These are phyloP conservation scores for Penicillium bovifimosum DNA, from an alignment of 495 filamentous ascomycete species.

Conservation along the genomic window DNA sequence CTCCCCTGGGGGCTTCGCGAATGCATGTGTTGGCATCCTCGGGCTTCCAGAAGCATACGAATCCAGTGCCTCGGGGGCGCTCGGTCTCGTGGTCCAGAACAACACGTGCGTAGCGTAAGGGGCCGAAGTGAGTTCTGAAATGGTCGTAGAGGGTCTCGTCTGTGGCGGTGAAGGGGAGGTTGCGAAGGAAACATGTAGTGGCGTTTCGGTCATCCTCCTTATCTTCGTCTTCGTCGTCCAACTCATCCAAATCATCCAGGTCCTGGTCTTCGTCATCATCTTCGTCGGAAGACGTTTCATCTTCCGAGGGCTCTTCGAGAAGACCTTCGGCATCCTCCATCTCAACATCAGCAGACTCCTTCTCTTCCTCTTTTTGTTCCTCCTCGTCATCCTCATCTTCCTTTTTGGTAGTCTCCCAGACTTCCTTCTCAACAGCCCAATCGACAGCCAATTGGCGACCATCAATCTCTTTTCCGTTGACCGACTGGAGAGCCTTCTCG, in stretches of 20 bases:
- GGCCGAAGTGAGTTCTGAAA: slow-evolving; percentile 71
- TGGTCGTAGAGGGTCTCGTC: slow-evolving; percentile 77
- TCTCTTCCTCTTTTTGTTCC: slow-evolving; percentile 24
- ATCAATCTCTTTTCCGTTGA: slow-evolving; percentile 89
- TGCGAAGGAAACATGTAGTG: slow-evolving; percentile 85
- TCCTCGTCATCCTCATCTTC: slow-evolving; percentile 27
- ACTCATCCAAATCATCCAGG: slow-evolving; percentile 9
- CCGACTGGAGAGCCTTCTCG: slow-evolving; percentile 72
- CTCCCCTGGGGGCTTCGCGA: slow-evolving; percentile 58
- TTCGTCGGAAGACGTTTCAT: slow-evolving; percentile 20
- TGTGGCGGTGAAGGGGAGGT: slow-evolving; percentile 79
- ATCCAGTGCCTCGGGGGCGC: slow-evolving; percentile 84
- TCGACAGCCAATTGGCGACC: slow-evolving; percentile 85
- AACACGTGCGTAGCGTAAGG: slow-evolving; percentile 78
- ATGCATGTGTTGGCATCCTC: slow-evolving; percentile 71
- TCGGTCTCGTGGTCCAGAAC: slow-evolving; percentile 81
- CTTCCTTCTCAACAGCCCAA: slow-evolving; percentile 89
- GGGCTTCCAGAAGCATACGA: slow-evolving; percentile 82
- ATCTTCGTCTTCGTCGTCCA: slow-evolving; percentile 48
- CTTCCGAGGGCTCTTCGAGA: slow-evolving; percentile 17
- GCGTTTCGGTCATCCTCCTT: slow-evolving; percentile 52
- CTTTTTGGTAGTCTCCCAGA: slow-evolving; percentile 64
- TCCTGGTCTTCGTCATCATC: slow-evolving; percentile 29
- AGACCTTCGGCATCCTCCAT: slow-evolving; percentile 35
- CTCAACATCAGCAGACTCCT: slow-evolving; percentile 27